Base-by-base conservation (phyloP, 345 rosid genomes). In the Ceriops decandra region DNA sequence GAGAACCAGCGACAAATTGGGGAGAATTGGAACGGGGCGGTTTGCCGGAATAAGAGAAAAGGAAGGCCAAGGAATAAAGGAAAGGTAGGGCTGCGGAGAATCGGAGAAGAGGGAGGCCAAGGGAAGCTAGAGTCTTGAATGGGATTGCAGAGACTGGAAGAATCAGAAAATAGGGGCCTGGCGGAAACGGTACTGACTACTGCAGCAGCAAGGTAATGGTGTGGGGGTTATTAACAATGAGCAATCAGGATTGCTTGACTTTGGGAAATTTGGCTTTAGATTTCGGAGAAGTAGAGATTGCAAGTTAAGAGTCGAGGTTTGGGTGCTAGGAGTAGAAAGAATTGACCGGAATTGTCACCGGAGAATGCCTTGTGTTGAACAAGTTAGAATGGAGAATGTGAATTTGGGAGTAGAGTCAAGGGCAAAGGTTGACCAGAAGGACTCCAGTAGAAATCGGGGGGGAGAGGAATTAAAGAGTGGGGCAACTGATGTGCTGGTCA, bases 61-160 rank as follows among this genome's bases (percentile, higher is more conserved):
- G 76, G 77, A 30, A 33, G 9, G 36, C 9, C 1, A 33, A 33
- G 9, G 42, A 63, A 31, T 52, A 76, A 15, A 72, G 72, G 75
- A 83, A 63, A 74, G 68, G 54, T 49, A 76, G 67, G 78, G 46
- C 60, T 57, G 68, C 57, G 47, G 79, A 31, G 68, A 63, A 27
- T 62, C 67, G 58, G 57, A 60, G 56, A 35, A 69, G 46, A 72
- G 76, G 77, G 35, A 49, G 66, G 35, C 56, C 77, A 17, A 72
- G 72, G 75, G 82, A 65, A 74, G 72, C 62, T 49, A 76, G 65
- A 76, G 82, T 60, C 76, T 30, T 64, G 84, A 80, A 51, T 32
- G 27, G n/a, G 68, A 46, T 33, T 62, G n/a, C 42, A n/a, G 60
- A 63, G 68, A 65, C 60, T 51, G 67, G 59, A 57, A 26, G 71